phyloP scores from a whole-genome alignment of 345 rosid species.

The Psidium friedrichsthalianum region DNA sequence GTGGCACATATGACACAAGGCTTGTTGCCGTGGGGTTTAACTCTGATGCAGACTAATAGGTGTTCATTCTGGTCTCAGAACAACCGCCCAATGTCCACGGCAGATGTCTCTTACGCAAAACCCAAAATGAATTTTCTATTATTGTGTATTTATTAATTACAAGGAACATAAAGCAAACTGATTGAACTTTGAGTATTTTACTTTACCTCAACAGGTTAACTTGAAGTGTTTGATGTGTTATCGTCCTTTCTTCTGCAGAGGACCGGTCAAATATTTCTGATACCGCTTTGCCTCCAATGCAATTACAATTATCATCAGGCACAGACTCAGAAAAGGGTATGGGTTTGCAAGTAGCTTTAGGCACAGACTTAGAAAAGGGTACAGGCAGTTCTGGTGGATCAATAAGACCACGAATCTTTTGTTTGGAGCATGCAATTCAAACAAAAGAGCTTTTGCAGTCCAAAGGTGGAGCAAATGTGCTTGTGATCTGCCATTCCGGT shows the following conservation, averaged over 20 bases:
- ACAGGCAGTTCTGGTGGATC: slow-evolving; percentile 48
- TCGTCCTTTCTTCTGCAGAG: background rate
- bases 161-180: background rate
- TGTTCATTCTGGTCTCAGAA: background rate
- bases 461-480: slow-evolving; percentile 76
- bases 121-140: background rate
- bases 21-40: background rate
- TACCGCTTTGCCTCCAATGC: slow-evolving; percentile 13
- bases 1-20: background rate
- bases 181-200: background rate
- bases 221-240: background rate
- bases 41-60: background rate
- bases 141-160: background rate
- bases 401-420: slow-evolving; percentile 82
- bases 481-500: slow-evolving; percentile 97
- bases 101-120: background rate
- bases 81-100: background rate
- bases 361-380: slow-evolving; percentile 9
- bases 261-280: background rate
- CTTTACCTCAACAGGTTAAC: background rate
- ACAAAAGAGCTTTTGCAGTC: slow-evolving; percentile 54
- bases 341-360: slow-evolving; percentile 15
- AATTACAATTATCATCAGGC: slow-evolving; percentile 11
- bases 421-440: slow-evolving; percentile 87
- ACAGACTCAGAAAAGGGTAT: slow-evolving; percentile 21